Conservation (phyloP, 1,139 yeast genomes). For the Yamadazyma aaseri region DNA sequence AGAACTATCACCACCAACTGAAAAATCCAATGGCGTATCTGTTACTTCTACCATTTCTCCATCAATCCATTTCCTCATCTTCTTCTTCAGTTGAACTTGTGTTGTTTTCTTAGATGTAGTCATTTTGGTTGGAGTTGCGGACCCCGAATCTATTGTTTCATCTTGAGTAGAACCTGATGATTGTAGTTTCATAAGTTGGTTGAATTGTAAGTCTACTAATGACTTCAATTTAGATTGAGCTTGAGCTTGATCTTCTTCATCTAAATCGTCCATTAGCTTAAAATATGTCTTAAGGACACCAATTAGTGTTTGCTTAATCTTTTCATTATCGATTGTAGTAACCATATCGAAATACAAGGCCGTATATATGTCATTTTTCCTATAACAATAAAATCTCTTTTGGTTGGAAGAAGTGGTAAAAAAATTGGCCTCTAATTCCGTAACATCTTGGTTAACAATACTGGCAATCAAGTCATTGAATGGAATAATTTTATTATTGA, state of each 20-base stretch:
- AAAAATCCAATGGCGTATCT: conserved; percentile 35
- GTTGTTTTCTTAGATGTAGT: conserved; percentile 4
- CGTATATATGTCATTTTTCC: conserved; percentile 29
- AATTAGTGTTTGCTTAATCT: conserved; percentile 31
- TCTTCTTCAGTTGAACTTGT: conserved; percentile 22
- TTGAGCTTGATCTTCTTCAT: conserved; percentile 16
- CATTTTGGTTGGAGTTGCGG: conserved; percentile 3
- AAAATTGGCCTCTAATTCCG: conserved; percentile 34
- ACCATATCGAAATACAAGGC: conserved; percentile 44
- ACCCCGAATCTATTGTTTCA: neutral
- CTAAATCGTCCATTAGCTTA: conserved; percentile 27
- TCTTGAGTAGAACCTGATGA: neutral
- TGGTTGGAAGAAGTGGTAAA: conserved; percentile 32
- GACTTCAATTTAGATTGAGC: conserved; percentile 25
- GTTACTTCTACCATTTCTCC: conserved; percentile 32
- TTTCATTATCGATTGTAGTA: conserved; percentile 41
- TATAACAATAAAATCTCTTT: conserved; percentile 36
- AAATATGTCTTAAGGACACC: conserved; percentile 36
- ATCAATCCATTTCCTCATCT: conserved; percentile 49
- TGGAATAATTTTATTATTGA: conserved; percentile 36
- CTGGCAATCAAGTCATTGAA: conserved; percentile 41
- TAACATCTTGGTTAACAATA: conserved; percentile 38
- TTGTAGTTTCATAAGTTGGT: conserved; percentile 35
- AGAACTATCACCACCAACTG: conserved; percentile 27
- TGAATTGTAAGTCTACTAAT: conserved; percentile 42